These are phyloP conservation scores for Heliamphora exappendiculata DNA, from an alignment of 148 eudicot genomes.

Conservation along the genomic window DNA sequence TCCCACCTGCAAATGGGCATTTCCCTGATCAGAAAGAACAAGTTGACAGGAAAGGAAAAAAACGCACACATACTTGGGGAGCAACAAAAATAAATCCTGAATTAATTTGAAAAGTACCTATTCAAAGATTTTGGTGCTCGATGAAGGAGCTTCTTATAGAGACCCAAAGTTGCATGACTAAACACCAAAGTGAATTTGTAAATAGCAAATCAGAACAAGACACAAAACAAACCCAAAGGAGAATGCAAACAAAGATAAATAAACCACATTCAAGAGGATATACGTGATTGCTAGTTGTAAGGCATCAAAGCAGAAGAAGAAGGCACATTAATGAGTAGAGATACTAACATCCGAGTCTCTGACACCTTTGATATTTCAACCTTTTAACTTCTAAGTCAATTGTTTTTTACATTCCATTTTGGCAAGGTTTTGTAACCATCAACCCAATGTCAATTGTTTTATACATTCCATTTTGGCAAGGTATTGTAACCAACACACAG, in stretches of 20 bases:
- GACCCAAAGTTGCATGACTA: constrained; percentile 97
- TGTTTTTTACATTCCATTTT: background rate
- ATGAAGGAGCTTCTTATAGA: constrained; percentile 75
- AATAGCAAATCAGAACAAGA: constrained; percentile 8
- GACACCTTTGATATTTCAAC: background rate
- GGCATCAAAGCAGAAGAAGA: background rate
- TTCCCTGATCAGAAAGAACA: background rate
- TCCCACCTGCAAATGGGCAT: constrained; percentile 68
- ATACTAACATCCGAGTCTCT: background rate
- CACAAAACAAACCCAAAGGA: background rate
- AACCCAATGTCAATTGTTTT: background rate
- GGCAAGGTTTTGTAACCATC: background rate
- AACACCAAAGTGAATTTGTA: constrained; percentile 15
- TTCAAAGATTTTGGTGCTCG: constrained; percentile 87
- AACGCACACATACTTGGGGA: background rate
- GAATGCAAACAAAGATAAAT: background rate
- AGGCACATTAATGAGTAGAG: background rate
- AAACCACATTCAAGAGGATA: background rate
- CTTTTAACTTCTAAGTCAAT: background rate
- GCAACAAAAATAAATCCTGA: background rate
- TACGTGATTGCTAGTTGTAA: background rate
- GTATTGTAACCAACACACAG: background rate
- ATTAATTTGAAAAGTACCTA: constrained; percentile 37
- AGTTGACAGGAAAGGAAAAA: constrained; percentile 7
- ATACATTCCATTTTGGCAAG: background rate